These are phyloP conservation scores for Cercospora janseana DNA, from an alignment of 2,329 filamentous ascomycete species.

Conservation along the genomic window DNA sequence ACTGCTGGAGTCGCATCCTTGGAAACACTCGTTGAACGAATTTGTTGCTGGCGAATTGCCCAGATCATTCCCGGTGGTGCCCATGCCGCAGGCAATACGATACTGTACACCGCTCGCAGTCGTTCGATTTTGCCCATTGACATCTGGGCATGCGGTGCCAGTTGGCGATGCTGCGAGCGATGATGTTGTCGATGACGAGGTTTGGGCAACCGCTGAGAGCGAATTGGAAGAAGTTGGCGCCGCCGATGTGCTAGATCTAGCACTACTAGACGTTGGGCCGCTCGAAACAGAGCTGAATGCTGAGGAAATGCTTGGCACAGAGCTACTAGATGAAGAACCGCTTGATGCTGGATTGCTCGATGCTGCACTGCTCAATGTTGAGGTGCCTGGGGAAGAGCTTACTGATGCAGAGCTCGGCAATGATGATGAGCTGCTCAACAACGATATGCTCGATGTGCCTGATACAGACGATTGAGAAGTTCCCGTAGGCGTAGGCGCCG, in stretches of 20 bases:
- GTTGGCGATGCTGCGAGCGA: not conserved
- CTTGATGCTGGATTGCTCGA: too few relatives aligned
- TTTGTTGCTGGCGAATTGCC: not conserved
- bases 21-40: not conserved
- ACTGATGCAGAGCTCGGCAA: too few relatives aligned
- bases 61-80: constrained; percentile 2
- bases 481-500: not conserved
- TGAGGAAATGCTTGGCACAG: too few relatives aligned
- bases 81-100: not conserved
- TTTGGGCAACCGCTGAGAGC: too few relatives aligned
- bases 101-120: not conserved
- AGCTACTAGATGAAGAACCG: too few relatives aligned
- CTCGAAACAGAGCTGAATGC: not conserved
- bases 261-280: not conserved
- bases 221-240: not conserved
- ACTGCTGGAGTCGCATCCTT: not conserved
- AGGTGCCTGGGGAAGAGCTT: too few relatives aligned
- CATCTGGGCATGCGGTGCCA: not conserved
- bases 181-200: too few relatives aligned
- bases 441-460: not conserved
- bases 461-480: too few relatives aligned
- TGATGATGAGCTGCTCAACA: too few relatives aligned
- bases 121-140: not conserved
- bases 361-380: too few relatives aligned
- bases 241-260: not conserved